These are phyloP conservation scores for bread wheat (Triticum aestivum) DNA, from an alignment of 176 grass and related monocot genomes.

Conservation along the genomic window DNA sequence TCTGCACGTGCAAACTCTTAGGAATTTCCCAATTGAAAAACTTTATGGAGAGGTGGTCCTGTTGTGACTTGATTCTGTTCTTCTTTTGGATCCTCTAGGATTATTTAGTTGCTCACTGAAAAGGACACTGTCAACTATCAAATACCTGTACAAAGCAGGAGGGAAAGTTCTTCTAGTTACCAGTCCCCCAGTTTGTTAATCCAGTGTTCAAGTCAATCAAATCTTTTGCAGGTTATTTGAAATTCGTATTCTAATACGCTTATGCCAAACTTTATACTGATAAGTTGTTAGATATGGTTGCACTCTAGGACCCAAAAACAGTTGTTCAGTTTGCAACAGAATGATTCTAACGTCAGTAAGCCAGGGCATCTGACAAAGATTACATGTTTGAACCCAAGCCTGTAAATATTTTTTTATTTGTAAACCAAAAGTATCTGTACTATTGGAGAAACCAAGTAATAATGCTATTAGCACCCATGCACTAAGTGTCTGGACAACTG, in stretches of 20 bases:
- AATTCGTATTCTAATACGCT: slow-evolving; percentile 2
- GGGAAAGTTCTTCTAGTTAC: slow-evolving; percentile 69
- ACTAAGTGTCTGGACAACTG: not conserved
- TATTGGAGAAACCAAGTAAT: not conserved
- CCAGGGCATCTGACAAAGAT: not conserved
- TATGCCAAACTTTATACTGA: not conserved
- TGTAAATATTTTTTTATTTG: slow-evolving; percentile 9
- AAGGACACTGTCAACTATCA: slow-evolving; percentile 74
- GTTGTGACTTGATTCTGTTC: slow-evolving; percentile 66
- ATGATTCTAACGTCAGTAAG: not conserved
- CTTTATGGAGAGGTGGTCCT: slow-evolving; percentile 66
- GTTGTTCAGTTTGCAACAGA: not conserved
- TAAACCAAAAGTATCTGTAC: not conserved
- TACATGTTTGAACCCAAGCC: not conserved
- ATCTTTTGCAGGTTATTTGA: slow-evolving; percentile 66
- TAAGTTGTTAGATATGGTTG: slow-evolving; percentile 5
- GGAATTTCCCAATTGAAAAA: slow-evolving; percentile 69
- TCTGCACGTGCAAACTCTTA: slow-evolving; percentile 82
- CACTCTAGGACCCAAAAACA: not conserved
- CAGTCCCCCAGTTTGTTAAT: slow-evolving; percentile 42
- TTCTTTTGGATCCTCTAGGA: slow-evolving; percentile 41
- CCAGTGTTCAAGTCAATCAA: slow-evolving; percentile 43
- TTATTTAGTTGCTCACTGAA: slow-evolving; percentile 45
- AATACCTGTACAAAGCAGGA: slow-evolving; percentile 74
- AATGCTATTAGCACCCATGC: slow-evolving; percentile 9